These are phyloP conservation scores for Boletellus deceptivus DNA, from an alignment of 1,284 basidiomycete genomes.

Conservation along the genomic window DNA sequence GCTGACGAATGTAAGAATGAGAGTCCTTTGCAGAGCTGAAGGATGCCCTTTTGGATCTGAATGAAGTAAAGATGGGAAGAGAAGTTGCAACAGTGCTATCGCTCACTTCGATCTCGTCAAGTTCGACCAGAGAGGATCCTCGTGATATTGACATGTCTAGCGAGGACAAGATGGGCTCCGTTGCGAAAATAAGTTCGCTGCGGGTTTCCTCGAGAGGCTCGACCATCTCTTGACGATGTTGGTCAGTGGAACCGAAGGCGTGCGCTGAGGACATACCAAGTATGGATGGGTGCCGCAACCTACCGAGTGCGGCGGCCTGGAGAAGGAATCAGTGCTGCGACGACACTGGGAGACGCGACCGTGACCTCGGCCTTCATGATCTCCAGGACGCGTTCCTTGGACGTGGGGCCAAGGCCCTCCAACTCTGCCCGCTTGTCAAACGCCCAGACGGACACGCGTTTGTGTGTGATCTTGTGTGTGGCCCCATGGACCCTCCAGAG, in stretches of 20 bases:
- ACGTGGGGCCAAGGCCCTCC: constrained; percentile 59
- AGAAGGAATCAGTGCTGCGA: constrained; percentile 3
- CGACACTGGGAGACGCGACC: constrained; percentile 8
- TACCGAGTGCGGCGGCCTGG: constrained; percentile 83
- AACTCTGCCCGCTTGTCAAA: constrained; percentile 84
- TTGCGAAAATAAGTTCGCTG: constrained; percentile 87
- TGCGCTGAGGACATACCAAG: constrained; percentile 53
- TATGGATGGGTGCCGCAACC: constrained; percentile 91
- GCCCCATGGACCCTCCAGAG: constrained; percentile 85
- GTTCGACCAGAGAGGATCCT: constrained; percentile 61
- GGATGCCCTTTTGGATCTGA: constrained; percentile 94
- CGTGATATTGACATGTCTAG: constrained; percentile 73
- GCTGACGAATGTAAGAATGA: constrained; percentile 92
- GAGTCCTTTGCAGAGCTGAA: constrained; percentile 92
- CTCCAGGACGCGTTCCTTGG: constrained; percentile 74
- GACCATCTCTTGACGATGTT: constrained; percentile 75
- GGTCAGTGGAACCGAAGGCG: constrained; percentile 10
- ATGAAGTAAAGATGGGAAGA: constrained; percentile 9
- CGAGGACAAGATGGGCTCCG: constrained; percentile 83
- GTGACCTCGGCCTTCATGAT: constrained; percentile 86
- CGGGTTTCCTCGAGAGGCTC: constrained; percentile 97
- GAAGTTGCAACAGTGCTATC: constrained; percentile 7
- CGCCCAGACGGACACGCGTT: constrained; percentile 87
- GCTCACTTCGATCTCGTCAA: constrained; percentile 88
- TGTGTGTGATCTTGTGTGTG: constrained; percentile 82